Conservation (phyloP, 805 yeast species). For the Suhomyces sp. region DNA sequence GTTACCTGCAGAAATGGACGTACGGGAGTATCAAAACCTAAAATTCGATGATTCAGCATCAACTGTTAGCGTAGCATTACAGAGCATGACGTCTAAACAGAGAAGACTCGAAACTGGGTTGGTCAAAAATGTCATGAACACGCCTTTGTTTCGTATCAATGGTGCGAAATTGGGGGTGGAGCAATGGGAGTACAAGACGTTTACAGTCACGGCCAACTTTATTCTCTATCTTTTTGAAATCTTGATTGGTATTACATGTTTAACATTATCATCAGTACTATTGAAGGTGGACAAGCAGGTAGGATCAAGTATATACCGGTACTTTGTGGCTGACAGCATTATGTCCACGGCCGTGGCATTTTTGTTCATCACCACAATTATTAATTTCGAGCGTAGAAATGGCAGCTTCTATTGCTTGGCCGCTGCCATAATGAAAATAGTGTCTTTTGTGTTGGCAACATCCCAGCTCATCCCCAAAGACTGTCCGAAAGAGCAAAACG, state of each 20-base stretch:
- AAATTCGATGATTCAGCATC: neutral
- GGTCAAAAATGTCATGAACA: slow-evolving; percentile 32
- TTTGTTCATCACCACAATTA: slow-evolving; percentile 33
- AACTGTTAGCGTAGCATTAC: slow-evolving; percentile 9
- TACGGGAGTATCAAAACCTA: slow-evolving; percentile 13
- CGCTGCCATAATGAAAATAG: slow-evolving; percentile 31
- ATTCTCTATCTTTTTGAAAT: slow-evolving; percentile 32
- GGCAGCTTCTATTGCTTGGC: slow-evolving; percentile 40
- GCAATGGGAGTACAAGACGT: slow-evolving; percentile 10
- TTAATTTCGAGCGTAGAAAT: slow-evolving; percentile 38
- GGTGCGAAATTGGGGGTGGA: slow-evolving; percentile 15
- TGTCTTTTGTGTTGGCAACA: slow-evolving; percentile 32
- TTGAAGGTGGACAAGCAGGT: slow-evolving; percentile 22
- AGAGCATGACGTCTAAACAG: slow-evolving; percentile 20
- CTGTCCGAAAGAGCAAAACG: slow-evolving; percentile 15
- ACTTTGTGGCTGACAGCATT: slow-evolving; percentile 35
- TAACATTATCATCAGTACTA: slow-evolving; percentile 26
- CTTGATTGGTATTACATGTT: slow-evolving; percentile 24
- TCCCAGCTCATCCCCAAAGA: slow-evolving; percentile 25
- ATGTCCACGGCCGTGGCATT: slow-evolving; percentile 33
- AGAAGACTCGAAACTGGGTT: slow-evolving; percentile 26
- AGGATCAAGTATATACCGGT: slow-evolving; percentile 28
- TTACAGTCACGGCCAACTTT: slow-evolving; percentile 26
- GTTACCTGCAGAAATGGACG: slow-evolving; percentile 24
- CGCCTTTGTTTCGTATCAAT: slow-evolving; percentile 24